phyloP scores from a whole-genome alignment of 805 yeast species.

The Saturnispora diversa region DNA sequence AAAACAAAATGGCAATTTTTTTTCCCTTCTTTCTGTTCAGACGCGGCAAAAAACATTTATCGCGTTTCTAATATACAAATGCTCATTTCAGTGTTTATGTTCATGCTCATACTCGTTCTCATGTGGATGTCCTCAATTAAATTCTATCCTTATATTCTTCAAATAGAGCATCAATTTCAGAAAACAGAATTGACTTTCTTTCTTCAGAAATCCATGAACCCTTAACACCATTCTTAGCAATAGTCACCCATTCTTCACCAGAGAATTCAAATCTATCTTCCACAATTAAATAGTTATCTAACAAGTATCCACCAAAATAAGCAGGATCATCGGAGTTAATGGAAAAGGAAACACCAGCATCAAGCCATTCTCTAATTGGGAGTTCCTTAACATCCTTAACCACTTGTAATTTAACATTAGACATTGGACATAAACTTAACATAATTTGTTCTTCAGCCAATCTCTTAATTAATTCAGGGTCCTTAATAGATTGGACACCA shows the following conservation, averaged over 20 bases:
- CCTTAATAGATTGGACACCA: constrained; percentile 60
- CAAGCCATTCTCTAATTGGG: constrained; percentile 56
- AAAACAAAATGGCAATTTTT: background rate
- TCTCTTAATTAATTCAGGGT: constrained; percentile 44
- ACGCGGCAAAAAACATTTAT: background rate
- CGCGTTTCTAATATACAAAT: background rate
- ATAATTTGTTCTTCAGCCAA: constrained; percentile 48
- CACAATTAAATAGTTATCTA: constrained; percentile 65
- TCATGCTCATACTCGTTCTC: background rate
- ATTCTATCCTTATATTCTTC: constrained; percentile 19
- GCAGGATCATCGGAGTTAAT: constrained; percentile 77
- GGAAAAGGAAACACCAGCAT: constrained; percentile 59
- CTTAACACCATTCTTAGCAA: constrained; percentile 57
- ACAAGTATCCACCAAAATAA: constrained; percentile 76
- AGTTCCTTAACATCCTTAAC: constrained; percentile 58
- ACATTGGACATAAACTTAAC: constrained; percentile 69
- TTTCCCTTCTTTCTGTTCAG: background rate
- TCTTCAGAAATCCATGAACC: constrained; percentile 67
- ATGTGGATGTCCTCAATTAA: background rate
- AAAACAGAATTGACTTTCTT: constrained; percentile 42
- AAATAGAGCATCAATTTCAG: constrained; percentile 36
- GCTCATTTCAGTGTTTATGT: background rate
- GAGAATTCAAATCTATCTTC: constrained; percentile 59
- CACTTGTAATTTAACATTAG: constrained; percentile 69
- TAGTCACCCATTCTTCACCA: constrained; percentile 49